Base-by-base conservation (phyloP, 1,284 basidiomycete species). In the Phylloboletellus chloephorus region DNA sequence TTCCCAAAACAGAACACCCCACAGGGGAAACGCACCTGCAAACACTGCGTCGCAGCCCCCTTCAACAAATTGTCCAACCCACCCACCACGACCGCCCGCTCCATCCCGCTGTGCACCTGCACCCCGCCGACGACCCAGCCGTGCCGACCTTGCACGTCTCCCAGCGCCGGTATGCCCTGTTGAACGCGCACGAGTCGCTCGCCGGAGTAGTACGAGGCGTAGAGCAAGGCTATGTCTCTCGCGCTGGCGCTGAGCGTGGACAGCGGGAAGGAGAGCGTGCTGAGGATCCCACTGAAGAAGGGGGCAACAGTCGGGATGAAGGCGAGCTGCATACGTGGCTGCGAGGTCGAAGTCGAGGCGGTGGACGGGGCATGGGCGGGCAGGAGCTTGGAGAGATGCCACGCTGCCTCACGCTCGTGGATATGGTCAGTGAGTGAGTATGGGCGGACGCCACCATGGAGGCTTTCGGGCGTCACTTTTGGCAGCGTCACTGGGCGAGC, bases 341-440 rank as follows among this genome's bases (percentile, higher is more conserved):
- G 48, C 10, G 52, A 56, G 8, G n/a, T 7, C 3, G 31, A 15
- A n/a, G 12, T 5, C 7, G 30, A 11, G 9, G 31, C 28, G 5
- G 33, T 6, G 17, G 46, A 4, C 12, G 17, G 2, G 19, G 26
- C n/a, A n/a, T n/a, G 7, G 0, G 49, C 36, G 7, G 61, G 47
- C 22, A 78, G 60, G 22, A 95, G 76, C 12, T 63, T 67, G 2
- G 83, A 79, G 31, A 98, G 79, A 63, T 97, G 95, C 45, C 71
- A 69, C 2, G 80, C 80, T 0, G 93, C 88, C 66, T 98, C 95
- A 37, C 95, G 88, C 65, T 98, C 95, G 71, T 98, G 95, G 57
- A 98, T 97, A 67, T 98, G 95, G 66, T 96, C 94, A 3, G 95
- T 98, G 20, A 98, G 69, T 1, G 90, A 54, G 67, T 98, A 98